phyloP scores from a whole-genome alignment of 495 filamentous ascomycete genomes.

The Lasiosphaeris hirsuta region DNA sequence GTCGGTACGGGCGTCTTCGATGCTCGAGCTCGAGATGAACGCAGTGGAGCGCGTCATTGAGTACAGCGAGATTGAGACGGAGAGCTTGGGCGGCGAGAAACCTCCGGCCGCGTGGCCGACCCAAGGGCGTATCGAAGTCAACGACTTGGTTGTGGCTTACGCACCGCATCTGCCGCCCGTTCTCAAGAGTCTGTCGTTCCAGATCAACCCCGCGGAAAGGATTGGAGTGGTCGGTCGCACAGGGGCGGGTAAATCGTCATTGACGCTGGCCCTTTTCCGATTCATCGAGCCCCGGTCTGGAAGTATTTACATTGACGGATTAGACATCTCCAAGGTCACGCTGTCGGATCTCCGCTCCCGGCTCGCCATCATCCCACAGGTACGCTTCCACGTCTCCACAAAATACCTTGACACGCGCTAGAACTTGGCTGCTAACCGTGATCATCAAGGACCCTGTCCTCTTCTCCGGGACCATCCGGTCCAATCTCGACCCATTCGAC shows the following conservation, averaged over 20 bases:
- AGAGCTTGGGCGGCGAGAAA: slow-evolving; percentile 54
- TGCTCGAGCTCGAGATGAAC: slow-evolving; percentile 73
- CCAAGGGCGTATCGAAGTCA: slow-evolving; percentile 66
- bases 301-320: slow-evolving; percentile 39
- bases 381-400: neutral
- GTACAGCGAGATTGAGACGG: slow-evolving; percentile 65
- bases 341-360: slow-evolving; percentile 63
- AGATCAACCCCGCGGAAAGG: slow-evolving; percentile 31
- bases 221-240: slow-evolving; percentile 48
- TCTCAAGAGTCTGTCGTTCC: slow-evolving; percentile 33
- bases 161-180: slow-evolving; percentile 27
- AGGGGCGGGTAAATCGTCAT: slow-evolving; percentile 42
- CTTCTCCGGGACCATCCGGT: slow-evolving; percentile 42
- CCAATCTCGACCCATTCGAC: slow-evolving; percentile 46
- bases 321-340: slow-evolving; percentile 66
- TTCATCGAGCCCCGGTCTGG: slow-evolving; percentile 35
- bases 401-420: no score
- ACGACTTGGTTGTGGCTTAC: slow-evolving; percentile 37
- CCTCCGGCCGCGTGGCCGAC: slow-evolving; percentile 73
- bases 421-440: no score
- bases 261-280: slow-evolving; percentile 38
- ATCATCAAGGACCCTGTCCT: slow-evolving; percentile 40
- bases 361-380: slow-evolving; percentile 72
- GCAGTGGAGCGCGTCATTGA: slow-evolving; percentile 73
- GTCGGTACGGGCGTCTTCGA: slow-evolving; percentile 53